Base-by-base conservation (phyloP, 805 yeast genomes). In the Metschnikowia colocasiae region DNA sequence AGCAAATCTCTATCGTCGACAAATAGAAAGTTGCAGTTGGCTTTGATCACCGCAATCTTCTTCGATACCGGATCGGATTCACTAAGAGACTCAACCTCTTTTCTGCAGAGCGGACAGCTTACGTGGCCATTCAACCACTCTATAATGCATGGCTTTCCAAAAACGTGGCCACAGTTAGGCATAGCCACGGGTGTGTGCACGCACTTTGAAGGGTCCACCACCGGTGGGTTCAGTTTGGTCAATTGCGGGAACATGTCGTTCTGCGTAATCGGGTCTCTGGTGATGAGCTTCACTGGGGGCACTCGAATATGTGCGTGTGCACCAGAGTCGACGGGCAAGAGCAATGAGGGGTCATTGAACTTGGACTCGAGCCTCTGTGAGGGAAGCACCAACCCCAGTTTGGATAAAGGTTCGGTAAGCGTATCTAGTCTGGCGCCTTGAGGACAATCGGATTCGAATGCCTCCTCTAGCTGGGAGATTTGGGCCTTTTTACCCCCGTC, bases 31-130 rank as follows among this genome's bases (percentile, higher is more conserved):
- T 45, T 44, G 44, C 56, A 46, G 26, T 45, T 48, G 31, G 43
- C 40, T 30, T 39, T 43, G 40, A 54, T 40, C 9, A 42, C 35
- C 18, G 50, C 51, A 22, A 46, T 19, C 18, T 45, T 43, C 39
- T 43, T 47, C 6, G 45, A 18, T 2, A 37, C 19, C 18, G 51
- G 52, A 27, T 52, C 52, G 3, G 48, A 15, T 10, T 47, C 54
- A 18, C 25, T 34, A 12, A 50, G 26, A 5, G 52, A 43, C 41
- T 54, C 57, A 16, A 54, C 56, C 26, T 52, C 58, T 31, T 54
- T 52, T 9, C 58, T 52, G 40, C 58, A 54, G 18, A 54, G 43
- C 16, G 58, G 58, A 26, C 58, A 54, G 43, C 54, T 52, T 10
- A 52, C 58, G 40, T 53, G 47, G 19, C 47, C 43, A 26, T 48